Conservation (phyloP, 495 filamentous ascomycete species). For the Penicillium pancosmium region DNA sequence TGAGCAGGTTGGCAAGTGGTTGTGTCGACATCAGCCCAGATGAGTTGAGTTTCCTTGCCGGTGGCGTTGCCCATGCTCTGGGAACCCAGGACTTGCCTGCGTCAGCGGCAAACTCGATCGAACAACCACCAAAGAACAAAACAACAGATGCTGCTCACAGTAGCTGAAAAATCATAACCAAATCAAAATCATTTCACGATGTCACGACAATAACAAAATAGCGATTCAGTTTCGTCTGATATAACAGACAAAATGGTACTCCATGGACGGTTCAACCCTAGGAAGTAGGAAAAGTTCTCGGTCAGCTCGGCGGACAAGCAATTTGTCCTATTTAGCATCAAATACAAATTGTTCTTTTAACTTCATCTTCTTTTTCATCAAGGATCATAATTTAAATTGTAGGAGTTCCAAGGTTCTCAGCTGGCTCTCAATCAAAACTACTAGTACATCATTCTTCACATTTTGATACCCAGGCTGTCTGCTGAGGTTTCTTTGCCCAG, state of each 20-base stretch:
- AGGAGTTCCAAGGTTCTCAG: too few relatives aligned
- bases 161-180: background rate
- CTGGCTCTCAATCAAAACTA: too few relatives aligned
- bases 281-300: constrained; percentile 27
- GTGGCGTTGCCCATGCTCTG: constrained; percentile 43
- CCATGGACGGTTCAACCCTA: constrained; percentile 16
- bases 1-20: constrained; percentile 37
- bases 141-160: background rate
- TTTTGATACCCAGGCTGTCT: too few relatives aligned
- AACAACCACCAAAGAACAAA: background rate
- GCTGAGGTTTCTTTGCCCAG: too few relatives aligned
- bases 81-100: constrained; percentile 33
- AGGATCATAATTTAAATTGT: too few relatives aligned
- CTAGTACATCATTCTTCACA: too few relatives aligned
- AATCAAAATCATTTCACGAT: constrained; percentile 8
- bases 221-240: constrained; percentile 13
- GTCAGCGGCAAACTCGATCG: constrained; percentile 4
- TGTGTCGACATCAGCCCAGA: constrained; percentile 38
- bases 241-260: constrained; percentile 15
- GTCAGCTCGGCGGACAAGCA: constrained; percentile 2
- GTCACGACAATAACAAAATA: constrained; percentile 20
- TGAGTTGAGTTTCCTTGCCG: constrained; percentile 49
- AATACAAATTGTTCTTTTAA: background rate
- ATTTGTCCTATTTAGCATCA: constrained; percentile 1
- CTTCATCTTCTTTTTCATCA: too few relatives aligned